Evolutionary conservation across 176 grass and related monocot species (phyloP).

Genomic region (Chrysopogon serrulatus): DNA sequence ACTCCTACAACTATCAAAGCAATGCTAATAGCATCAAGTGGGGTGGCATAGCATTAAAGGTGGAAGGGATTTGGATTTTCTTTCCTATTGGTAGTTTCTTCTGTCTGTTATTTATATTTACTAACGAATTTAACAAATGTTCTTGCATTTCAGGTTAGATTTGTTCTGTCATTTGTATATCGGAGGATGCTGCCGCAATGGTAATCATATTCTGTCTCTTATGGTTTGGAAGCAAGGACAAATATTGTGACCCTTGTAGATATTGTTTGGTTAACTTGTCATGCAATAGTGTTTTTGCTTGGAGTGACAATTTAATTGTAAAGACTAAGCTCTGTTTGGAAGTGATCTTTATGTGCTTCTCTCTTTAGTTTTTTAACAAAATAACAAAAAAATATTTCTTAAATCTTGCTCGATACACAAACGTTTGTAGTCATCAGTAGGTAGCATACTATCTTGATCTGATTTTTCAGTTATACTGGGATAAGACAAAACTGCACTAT

Average conservation of each 20-base stretch:
- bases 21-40: background rate
- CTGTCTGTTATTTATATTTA: background rate
- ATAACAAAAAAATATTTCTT: background rate
- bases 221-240: background rate
- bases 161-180: background rate
- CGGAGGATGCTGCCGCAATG: background rate
- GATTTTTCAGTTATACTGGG: background rate
- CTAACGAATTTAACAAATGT: background rate
- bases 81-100: background rate
- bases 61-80: constrained; percentile 15
- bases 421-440: background rate
- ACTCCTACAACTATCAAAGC: background rate
- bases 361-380: background rate
- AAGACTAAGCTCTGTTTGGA: background rate
- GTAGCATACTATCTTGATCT: background rate
- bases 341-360: background rate
- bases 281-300: constrained; percentile 1
- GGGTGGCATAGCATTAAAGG: background rate
- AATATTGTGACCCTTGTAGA: background rate
- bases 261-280: background rate
- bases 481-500: background rate
- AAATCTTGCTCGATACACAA: background rate
- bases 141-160: background rate
- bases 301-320: background rate
- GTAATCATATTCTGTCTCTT: constrained; percentile 2